Base-by-base conservation (phyloP, 1,284 basidiomycete genomes). In the Mycena citricolor region DNA sequence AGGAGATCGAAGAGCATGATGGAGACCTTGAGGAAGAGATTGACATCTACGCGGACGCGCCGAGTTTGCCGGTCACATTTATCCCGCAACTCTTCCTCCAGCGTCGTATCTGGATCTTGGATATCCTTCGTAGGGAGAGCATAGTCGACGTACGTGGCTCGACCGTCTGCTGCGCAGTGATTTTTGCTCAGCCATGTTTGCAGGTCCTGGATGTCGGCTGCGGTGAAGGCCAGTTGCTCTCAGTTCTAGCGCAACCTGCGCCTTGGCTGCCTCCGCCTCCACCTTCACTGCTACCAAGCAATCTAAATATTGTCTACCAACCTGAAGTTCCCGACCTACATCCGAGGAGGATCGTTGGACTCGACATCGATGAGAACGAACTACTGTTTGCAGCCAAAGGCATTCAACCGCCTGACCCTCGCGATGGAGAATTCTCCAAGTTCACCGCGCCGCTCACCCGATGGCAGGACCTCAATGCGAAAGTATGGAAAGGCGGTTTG, bases 401-500 rank as follows among this genome's bases (percentile, higher is more conserved):
- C 11, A 79, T 76, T 0, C 61, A 66, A 42, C 68, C 54, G 28
- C 69, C 57, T 17, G 19, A 26, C 10, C n/a, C 29, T 16, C 54
- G 54, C 48, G 59, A 56, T 36, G 62, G 55, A 39, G 46, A 56
- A 50, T 42, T 56, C n/a, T 23, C 44, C 26, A 39, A 50, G 21
- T 25, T 57, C 43, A 48, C 47, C 19, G 40, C 51, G 33, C 17
- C 26, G 7, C 23, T 45, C 19, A 55, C 49, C 32, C 44, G 93
- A 30, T 97, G 90, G 88, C 85, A 91, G 51, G 68, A 77, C 4
- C 64, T 94, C 20, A 68, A 77, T 8, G 81, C 82, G 5, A 77
- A 85, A 54, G 62, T 97, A 1, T 97, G 88, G 86, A 73, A 87
- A 32, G 94, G 94, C 7, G 84, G 83, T 1, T 70, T 97, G 32